These are phyloP conservation scores for Fraxinus albicans DNA, from an alignment of 305 asterid genomes.

Conservation along the genomic window DNA sequence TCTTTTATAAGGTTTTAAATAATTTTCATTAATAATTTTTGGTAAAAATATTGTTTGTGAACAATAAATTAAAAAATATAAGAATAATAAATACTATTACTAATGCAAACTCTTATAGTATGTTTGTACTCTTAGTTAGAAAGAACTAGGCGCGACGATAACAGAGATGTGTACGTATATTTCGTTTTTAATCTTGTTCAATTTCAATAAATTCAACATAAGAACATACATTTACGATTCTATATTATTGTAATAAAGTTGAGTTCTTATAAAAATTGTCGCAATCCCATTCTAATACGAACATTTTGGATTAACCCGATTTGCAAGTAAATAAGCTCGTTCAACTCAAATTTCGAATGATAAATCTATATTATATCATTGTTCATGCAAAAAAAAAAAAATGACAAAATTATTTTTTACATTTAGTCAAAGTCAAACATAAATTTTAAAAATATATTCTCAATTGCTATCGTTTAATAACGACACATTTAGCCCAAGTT, in stretches of 20 bases:
- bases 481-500: too few relatives aligned
- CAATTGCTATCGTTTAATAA: neutral
- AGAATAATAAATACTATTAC: too few relatives aligned
- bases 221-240: neutral
- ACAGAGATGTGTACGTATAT: neutral
- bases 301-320: too few relatives aligned
- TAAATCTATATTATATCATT: neutral
- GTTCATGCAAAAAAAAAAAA: neutral
- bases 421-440: neutral
- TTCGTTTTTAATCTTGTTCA: neutral
- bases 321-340: neutral
- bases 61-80: too few relatives aligned
- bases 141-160: too few relatives aligned
- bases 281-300: neutral
- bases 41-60: too few relatives aligned
- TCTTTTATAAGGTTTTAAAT: too few relatives aligned
- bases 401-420: too few relatives aligned
- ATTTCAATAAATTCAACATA: neutral
- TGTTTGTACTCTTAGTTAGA: too few relatives aligned
- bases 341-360: neutral
- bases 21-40: too few relatives aligned
- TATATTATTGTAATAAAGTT: neutral
- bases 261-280: neutral
- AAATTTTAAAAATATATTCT: neutral
- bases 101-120: too few relatives aligned